Evolutionary conservation across 78 protist species (phyloP).

Genomic region (Emiliania huxleyi): DNA sequence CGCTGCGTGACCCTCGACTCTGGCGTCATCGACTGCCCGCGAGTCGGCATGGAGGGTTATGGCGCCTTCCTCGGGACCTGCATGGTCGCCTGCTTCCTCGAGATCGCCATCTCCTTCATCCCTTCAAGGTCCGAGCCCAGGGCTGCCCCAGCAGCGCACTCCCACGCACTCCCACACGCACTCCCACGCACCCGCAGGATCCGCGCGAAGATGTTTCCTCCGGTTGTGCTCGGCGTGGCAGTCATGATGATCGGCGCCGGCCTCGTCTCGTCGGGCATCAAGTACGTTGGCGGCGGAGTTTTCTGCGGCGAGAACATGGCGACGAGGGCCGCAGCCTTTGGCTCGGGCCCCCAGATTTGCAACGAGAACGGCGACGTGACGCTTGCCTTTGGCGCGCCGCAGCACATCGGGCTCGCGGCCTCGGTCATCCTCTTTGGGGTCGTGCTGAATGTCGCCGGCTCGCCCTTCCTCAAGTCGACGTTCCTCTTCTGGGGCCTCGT

Average conservation of each 20-base stretch:
- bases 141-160: too few relatives aligned
- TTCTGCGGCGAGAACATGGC: neutral
- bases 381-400: constrained; percentile 11
- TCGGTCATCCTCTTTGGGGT: neutral
- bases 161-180: too few relatives aligned
- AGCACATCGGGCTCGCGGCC: constrained; percentile 27
- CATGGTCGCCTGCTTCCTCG: constrained; percentile 26
- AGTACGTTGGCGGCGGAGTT: constrained; percentile 42
- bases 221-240: neutral
- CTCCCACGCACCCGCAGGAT: neutral
- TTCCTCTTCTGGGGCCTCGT: neutral
- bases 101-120: constrained; percentile 12
- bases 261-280: constrained; percentile 14
- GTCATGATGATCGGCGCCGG: constrained; percentile 32
- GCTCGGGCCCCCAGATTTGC: constrained; percentile 6
- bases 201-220: neutral
- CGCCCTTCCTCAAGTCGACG: constrained; percentile 7
- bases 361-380: constrained; percentile 24
- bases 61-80: constrained; percentile 42
- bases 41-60: neutral
- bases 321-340: neutral
- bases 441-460: neutral
- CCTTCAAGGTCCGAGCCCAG: neutral
- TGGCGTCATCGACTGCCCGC: neutral
- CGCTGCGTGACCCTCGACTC: neutral